Evolutionary conservation across 345 rosid genomes (phyloP).

Genomic region (Lepidium sativum): DNA sequence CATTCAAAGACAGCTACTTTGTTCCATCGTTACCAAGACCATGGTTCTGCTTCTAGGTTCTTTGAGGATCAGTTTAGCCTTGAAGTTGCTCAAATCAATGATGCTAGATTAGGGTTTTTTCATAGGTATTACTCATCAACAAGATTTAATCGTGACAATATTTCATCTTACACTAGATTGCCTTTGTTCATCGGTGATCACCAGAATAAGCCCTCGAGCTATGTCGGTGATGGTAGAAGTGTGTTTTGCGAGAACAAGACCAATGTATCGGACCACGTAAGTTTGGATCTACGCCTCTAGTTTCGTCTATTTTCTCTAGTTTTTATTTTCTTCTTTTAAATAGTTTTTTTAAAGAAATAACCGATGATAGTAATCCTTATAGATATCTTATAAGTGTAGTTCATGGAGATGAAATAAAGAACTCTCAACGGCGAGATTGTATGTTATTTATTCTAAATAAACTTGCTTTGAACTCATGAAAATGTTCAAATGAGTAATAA

Average conservation of each 20-base stretch:
- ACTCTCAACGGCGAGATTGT: not conserved
- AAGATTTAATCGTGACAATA: not conserved
- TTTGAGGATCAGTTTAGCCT: not conserved
- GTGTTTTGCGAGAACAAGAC: conserved; percentile 11
- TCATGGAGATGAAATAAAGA: conserved; percentile 14
- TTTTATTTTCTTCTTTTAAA: too few species aligned
- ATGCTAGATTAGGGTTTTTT: conserved; percentile 20
- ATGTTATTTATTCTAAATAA: too few species aligned
- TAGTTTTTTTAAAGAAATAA: not conserved
- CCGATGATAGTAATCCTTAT: not conserved
- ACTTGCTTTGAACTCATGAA: too few species aligned
- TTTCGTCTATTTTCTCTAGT: too few species aligned
- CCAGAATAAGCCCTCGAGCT: not conserved
- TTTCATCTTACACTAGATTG: not conserved
- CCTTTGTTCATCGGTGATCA: conserved; percentile 4
- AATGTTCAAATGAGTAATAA: too few species aligned
- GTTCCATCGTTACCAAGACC: conserved; percentile 7
- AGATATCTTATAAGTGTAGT: not conserved
- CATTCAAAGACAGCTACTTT: conserved; percentile 23
- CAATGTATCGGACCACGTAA: conserved; percentile 23
- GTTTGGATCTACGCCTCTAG: conserved; percentile 32
- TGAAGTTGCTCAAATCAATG: conserved; percentile 9
- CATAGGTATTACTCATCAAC: conserved; percentile 8
- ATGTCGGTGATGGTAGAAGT: conserved; percentile 10
- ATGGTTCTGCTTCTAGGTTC: not conserved